These are phyloP conservation scores for Cyclotella atomus DNA, from an alignment of 108 stramenopile genomes.

Conservation along the genomic window DNA sequence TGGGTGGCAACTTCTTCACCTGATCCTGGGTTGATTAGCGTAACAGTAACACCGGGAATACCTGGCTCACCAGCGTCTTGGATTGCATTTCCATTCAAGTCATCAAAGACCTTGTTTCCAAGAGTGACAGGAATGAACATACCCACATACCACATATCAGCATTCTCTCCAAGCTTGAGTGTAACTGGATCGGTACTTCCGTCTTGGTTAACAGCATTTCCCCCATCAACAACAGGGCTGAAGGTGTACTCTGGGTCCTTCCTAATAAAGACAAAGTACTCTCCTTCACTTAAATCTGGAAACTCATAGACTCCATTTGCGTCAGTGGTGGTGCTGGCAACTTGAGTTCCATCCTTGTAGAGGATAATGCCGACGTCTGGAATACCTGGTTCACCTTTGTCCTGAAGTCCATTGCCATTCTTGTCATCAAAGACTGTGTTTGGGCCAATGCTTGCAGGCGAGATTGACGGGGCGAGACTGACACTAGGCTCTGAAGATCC, in stretches of 20 bases:
- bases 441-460: constrained; percentile 17
- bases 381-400: constrained; percentile 16
- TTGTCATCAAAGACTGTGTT: constrained; percentile 25
- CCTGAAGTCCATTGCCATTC: constrained; percentile 26
- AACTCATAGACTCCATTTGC: constrained; percentile 22
- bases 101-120: constrained; percentile 37
- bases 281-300: constrained; percentile 6
- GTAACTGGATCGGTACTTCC: constrained; percentile 20
- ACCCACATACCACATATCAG: constrained; percentile 28
- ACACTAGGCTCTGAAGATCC: not conserved
- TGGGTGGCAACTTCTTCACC: constrained; percentile 17
- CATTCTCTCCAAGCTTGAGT: constrained; percentile 9
- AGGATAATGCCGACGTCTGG: not conserved
- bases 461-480: not conserved
- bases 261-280: constrained; percentile 7
- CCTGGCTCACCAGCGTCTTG: constrained; percentile 24
- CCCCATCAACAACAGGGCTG: constrained; percentile 17
- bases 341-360: constrained; percentile 9
- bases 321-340: constrained; percentile 12
- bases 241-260: constrained; percentile 20
- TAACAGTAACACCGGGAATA: constrained; percentile 23
- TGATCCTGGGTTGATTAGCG: constrained; percentile 19
- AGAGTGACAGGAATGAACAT: constrained; percentile 21
- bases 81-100: constrained; percentile 32
- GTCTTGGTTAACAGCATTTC: constrained; percentile 16